A percentile compares a stretch with the other conserved stretches of the same genome.
Conservation (phyloP, 75 land plant species). For the Chamaecyparis obtusa region DNA sequence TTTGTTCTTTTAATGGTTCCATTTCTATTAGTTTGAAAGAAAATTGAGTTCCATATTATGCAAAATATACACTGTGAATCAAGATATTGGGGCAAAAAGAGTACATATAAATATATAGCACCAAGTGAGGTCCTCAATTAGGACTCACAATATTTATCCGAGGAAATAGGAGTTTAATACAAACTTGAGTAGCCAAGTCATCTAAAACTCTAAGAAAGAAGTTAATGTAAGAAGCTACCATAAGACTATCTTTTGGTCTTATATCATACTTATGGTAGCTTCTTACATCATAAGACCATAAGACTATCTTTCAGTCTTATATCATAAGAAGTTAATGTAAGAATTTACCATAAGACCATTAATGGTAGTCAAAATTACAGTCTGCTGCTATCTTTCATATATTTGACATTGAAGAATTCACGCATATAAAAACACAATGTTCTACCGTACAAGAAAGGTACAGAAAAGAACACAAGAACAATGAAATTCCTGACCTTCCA, state of each 20-base stretch:
- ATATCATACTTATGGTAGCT: no score
- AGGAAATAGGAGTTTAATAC: background rate
- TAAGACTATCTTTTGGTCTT: no score
- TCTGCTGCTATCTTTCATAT: no score
- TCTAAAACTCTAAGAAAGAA: background rate
- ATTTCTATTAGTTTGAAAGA: background rate
- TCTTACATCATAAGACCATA: no score
- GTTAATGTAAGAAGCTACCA: background rate
- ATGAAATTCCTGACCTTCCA: no score
- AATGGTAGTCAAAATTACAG: no score
- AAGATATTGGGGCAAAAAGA: background rate
- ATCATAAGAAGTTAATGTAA: background rate
- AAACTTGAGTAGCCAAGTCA: background rate
- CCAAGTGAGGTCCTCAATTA: background rate
- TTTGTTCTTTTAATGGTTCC: background rate
- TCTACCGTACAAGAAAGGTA: no score
- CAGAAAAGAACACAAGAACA: no score
- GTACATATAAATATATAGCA: background rate
- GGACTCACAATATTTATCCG: background rate
- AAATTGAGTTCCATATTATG: background rate
- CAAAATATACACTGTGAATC: background rate
- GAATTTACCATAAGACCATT: no score
- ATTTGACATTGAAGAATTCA: no score
- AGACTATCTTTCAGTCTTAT: no score
- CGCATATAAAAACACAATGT: no score